Evolutionary conservation across 2,329 filamentous ascomycete genomes (phyloP), one percentile per base, ranked within the genome.

Genomic region (Neospermospora avenae): DNA sequence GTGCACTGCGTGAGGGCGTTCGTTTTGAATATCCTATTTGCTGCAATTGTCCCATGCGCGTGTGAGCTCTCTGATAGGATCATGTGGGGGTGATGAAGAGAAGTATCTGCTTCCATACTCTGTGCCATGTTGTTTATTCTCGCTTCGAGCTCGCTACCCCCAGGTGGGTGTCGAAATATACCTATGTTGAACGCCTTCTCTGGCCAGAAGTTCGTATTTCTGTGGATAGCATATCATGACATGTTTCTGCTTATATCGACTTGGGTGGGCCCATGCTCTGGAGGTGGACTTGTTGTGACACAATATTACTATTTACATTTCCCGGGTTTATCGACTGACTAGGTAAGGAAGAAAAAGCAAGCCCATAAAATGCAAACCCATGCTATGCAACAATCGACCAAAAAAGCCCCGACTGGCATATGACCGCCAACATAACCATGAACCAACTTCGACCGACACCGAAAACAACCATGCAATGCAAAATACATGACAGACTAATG

Each of bases 401-500:
- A 42, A 42, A 42, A 18, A 42, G n/a, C 18, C 28, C 28, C 28
- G 20, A 14, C 16, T 4, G 16, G 16, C 11, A 13, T 42, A 20
- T 10, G 22, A 5, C 20, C 20, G 24, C 22, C 20, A 11, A 45
- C 22, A 11, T 20, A 45, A 2, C 42, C 14, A 49, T 4, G 14
- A 4, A 31, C 44, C 44, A 28, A 14, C n/a, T n/a, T 13, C 55
- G 45, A 20, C 7, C 28, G 45, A 35, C 41, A 49, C 24, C 48
- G 18, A 18, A 37, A 13, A 14, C 6, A 39, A 42, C 56, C 56
- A 51, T 37, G 35, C 45, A 52, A 58, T 58, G 46, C 46, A 58
- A 31, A 44, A 48, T 24, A 3, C 37, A 37, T 11, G 5, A 25
- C 4, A 16, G 5, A 25, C 4, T 6, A 2, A 37, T 49, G 3